Evolutionary conservation across 2,329 filamentous ascomycete species (phyloP).

Genomic region (Bipolaris zeicola): DNA sequence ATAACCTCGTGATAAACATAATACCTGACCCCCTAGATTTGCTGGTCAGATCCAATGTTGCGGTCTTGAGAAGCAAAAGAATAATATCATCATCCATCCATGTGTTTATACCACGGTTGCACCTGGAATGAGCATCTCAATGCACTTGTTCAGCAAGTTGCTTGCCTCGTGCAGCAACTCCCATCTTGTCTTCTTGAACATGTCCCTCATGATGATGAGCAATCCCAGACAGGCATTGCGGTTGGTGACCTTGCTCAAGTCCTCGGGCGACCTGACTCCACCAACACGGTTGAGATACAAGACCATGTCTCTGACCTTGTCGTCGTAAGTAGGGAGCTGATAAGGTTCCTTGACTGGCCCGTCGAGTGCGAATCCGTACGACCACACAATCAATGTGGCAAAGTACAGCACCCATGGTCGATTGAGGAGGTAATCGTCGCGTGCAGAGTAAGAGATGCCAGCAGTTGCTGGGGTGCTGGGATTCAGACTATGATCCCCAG

Average conservation of each 20-base stretch:
- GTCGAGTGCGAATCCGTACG: constrained; percentile 88
- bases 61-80: not conserved
- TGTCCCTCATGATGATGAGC: constrained; percentile 78
- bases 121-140: constrained; percentile 61
- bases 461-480: constrained; percentile 34
- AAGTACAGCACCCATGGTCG: constrained; percentile 96
- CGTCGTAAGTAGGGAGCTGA: constrained; percentile 63
- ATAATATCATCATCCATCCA: not conserved
- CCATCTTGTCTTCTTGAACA: constrained; percentile 85
- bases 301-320: constrained; percentile 78
- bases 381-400: constrained; percentile 90
- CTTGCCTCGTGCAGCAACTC: constrained; percentile 89
- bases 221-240: constrained; percentile 84
- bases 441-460: constrained; percentile 69
- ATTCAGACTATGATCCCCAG: constrained; percentile 54
- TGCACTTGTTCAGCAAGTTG: constrained; percentile 79
- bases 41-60: not conserved
- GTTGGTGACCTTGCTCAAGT: constrained; percentile 73
- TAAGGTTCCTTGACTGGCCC: constrained; percentile 67
- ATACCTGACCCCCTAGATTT: not conserved
- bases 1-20: constrained; percentile 16
- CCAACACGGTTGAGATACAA: constrained; percentile 76
- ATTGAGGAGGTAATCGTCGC: constrained; percentile 88
- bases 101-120: constrained; percentile 18
- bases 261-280: constrained; percentile 73